Percentiles rank a stretch among this genome's conserved stretches.
Evolutionary conservation across 768 basidiomycete genomes (phyloP).

Genomic region (Russula abietina): DNA sequence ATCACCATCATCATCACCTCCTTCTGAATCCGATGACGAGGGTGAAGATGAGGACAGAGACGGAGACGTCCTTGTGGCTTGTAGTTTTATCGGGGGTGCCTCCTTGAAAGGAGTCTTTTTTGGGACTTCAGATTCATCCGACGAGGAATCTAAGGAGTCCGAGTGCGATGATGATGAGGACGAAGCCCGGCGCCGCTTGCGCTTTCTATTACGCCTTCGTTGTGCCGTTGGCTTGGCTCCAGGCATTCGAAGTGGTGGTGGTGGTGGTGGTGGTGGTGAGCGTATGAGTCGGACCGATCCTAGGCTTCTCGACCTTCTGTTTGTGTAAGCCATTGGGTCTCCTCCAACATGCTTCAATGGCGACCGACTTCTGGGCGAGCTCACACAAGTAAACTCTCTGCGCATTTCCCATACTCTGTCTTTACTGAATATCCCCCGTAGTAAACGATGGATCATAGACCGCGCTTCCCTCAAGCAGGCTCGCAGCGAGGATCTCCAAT

Average conservation of each 20-base stretch:
- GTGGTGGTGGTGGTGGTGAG: neutral
- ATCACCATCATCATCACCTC: neutral
- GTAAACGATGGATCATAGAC: slow-evolving; percentile 90
- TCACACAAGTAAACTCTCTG: slow-evolving; percentile 61
- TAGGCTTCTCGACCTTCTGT: neutral
- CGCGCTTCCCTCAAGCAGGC: slow-evolving; percentile 67
- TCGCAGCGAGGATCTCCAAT: slow-evolving; percentile 69
- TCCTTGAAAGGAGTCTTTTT: slow-evolving; percentile 1
- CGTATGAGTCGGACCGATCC: neutral
- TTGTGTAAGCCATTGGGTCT: neutral
- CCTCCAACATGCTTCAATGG: slow-evolving; percentile 43
- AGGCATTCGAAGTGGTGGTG: slow-evolving; percentile 8
- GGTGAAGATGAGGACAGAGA: slow-evolving; percentile 23
- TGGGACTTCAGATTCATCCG: slow-evolving; percentile 16
- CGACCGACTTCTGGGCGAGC: slow-evolving; percentile 88
- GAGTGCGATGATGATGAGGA: slow-evolving; percentile 28
- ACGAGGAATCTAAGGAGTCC: slow-evolving; percentile 25
- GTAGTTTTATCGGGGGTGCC: slow-evolving; percentile 8
- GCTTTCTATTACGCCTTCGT: slow-evolving; percentile 32
- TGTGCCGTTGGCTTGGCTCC: slow-evolving; percentile 26
- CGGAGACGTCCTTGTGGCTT: slow-evolving; percentile 4
- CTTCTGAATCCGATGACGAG: slow-evolving; percentile 25
- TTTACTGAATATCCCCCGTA: slow-evolving; percentile 30
- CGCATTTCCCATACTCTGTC: neutral
- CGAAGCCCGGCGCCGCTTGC: slow-evolving; percentile 32